A percentile compares a stretch with the other conserved stretches of the same genome.
These are phyloP conservation scores for Apiospora rasikravindrae DNA, from an alignment of 2,329 filamentous ascomycete genomes.

Conservation along the genomic window DNA sequence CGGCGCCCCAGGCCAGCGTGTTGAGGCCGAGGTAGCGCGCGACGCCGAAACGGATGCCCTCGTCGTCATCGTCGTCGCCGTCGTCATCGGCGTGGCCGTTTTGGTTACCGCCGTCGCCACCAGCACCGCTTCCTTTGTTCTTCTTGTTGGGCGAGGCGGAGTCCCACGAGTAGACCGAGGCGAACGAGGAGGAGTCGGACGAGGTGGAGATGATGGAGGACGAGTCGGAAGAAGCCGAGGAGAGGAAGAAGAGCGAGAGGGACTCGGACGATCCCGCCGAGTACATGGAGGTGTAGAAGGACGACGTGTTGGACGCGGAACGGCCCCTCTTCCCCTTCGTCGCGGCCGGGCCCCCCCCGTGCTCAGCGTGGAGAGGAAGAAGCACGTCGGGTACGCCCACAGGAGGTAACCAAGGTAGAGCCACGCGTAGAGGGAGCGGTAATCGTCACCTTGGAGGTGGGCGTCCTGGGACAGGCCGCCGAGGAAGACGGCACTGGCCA, in stretches of 20 bases:
- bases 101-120: not conserved
- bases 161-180: not conserved
- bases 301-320: not conserved
- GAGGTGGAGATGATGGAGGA: constrained; percentile 9
- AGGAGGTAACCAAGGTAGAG: constrained; percentile 56
- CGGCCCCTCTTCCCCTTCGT: not conserved
- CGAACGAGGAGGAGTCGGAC: constrained; percentile 2
- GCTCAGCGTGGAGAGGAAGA: constrained; percentile 46
- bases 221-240: not conserved
- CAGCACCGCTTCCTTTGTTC: not conserved
- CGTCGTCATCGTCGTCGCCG: not conserved
- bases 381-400: constrained; percentile 55
- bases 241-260: constrained; percentile 5
- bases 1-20: constrained; percentile 55
- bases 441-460: constrained; percentile 48
- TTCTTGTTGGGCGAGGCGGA: not conserved
- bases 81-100: not conserved
- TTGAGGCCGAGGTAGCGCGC: constrained; percentile 54
- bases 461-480: constrained; percentile 53
- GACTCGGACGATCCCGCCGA: not conserved
- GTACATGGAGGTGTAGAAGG: constrained; percentile 8
- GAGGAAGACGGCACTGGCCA: constrained; percentile 62
- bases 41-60: constrained; percentile 44
- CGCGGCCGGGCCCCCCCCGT: not conserved
- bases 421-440: constrained; percentile 51